Evolutionary conservation across 768 basidiomycete species (phyloP).

Genomic region (Trametes sanguinea): DNA sequence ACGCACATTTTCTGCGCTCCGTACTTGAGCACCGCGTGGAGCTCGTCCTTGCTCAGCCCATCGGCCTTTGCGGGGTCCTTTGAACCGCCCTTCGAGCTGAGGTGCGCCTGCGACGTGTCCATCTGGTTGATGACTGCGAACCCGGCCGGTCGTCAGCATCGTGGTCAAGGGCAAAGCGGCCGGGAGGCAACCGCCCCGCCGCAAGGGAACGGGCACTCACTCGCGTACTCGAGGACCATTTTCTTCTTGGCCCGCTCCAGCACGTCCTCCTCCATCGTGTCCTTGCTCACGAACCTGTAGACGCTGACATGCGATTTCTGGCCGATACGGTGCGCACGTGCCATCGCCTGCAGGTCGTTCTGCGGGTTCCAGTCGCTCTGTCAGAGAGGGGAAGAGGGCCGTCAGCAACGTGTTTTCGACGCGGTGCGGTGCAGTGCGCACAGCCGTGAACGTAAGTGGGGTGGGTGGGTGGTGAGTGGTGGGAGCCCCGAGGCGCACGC

Average conservation of each 20-base stretch:
- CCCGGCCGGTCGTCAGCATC: slow-evolving; percentile 4
- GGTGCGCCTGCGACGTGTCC: slow-evolving; percentile 97
- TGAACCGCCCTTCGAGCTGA: slow-evolving; percentile 73
- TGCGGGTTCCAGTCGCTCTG: slow-evolving; percentile 99
- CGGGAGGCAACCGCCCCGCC: not conserved
- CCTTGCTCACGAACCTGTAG: slow-evolving; percentile 97
- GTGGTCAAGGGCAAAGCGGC: slow-evolving; percentile 2
- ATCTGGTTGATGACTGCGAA: slow-evolving; percentile 95
- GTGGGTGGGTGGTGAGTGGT: not conserved
- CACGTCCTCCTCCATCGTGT: slow-evolving; percentile 99
- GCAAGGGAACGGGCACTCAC: slow-evolving; percentile 52
- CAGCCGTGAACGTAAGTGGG: not conserved
- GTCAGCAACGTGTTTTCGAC: slow-evolving; percentile 28
- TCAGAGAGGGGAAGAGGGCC: slow-evolving; percentile 10
- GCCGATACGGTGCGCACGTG: slow-evolving; percentile 97
- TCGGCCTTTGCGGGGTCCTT: slow-evolving; percentile 77
- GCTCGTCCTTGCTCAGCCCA: slow-evolving; percentile 92
- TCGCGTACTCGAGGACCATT: slow-evolving; percentile 99
- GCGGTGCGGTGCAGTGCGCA: slow-evolving; percentile 7
- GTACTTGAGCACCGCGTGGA: slow-evolving; percentile 96
- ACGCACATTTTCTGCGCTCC: slow-evolving; percentile 95
- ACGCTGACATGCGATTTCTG: slow-evolving; percentile 99
- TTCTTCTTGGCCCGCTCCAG: slow-evolving; percentile 98
- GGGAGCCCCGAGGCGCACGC: slow-evolving; percentile 14
- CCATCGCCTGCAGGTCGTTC: slow-evolving; percentile 99